Evolutionary conservation across 768 basidiomycete genomes (phyloP), one percentile per base, ranked within the genome.

Genomic region (Calvatia gigantea): DNA sequence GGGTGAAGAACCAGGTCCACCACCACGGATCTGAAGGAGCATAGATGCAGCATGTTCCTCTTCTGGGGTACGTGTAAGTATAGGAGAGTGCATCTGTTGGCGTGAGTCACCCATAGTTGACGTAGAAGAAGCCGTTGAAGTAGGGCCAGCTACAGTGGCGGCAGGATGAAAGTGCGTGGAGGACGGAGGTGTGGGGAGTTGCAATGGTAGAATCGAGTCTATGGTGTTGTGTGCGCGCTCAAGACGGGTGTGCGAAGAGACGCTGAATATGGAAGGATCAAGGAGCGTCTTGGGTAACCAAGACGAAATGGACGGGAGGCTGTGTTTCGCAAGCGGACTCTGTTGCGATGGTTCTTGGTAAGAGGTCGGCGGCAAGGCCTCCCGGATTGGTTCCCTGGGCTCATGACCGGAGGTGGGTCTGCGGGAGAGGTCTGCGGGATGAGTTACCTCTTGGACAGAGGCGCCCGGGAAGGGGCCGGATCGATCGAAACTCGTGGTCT

Each of bases 21-120:
- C 21, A 27, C 51, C 48, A 8, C 54, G 47, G 28, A 89, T 87
- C 58, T 86, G 83, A 35, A 89, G 67, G 12, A 88, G 67, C 57
- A 89, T 70, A 3, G 86, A 82, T 14, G 86, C 87, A 0, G 86
- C 87, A 0, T 75, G 78, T 69, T 89, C 84, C 64, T 90, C 87
- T 51, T 89, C 87, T 0, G 83, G 80, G 4, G 82, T 81, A 44
- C 73, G 75, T 45, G 58, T 45, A 41, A 72, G 75, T 49, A 58
- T 37, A 27, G 60, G 48, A 41, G 58, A 46, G 51, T 31, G 23
- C 17, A 33, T 29, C 11, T 44, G 59, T 35, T 57, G 54, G 12
- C n/a, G 45, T 45, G 52, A 17, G 37, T 51, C 35, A 33, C 33
- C 48, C 14, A 32, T 32, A 12, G 56, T 11, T 33, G 53, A 28